Base-by-base conservation (phyloP, 2,329 filamentous ascomycete species). In the Diaporthe velutina region DNA sequence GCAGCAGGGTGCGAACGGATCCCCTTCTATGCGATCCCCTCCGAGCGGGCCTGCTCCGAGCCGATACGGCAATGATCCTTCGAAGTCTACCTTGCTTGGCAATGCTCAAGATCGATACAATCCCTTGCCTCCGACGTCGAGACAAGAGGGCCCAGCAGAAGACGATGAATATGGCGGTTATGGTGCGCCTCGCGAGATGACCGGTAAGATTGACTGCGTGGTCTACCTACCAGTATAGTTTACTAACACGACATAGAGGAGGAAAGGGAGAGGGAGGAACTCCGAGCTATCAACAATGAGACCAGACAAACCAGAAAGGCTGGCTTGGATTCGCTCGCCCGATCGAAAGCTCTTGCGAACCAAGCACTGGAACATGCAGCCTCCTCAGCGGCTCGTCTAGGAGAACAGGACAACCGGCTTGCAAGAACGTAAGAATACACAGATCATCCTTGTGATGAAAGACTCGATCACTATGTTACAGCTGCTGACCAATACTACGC, bases 221-320 rank as follows among this genome's bases (percentile, higher is more conserved):
- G 2, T 7, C 15, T 2, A n/a, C 19, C 42, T 6, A 0, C 4
- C 7, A 4, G 1, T 3, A 25, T 30, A 1, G 10, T 1, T 7
- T 10, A 5, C 74, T 76, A 15, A 76, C 70, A 22, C 2, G 5
- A 7, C 25, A 98, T 95, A 0, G 95, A 92, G 1, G 95, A 98
- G 78, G 91, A 91, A 88, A 85, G 95, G 81, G 95, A 98, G 73
- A 86, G 90, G 85, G 84, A 93, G 77, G 92, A 97, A 75, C 90
- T 96, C 17, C 88, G 92, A 75, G 90, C 91, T 0, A 91, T 93
- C 25, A 95, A 95, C 82, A 88, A 92, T 78, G 90, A 97, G 80
- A 95, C 95, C 78, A 89, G 89, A 22, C 91, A 92, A 77, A 89
- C 95, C 80, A 96, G 96, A 82, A 90, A 95, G 77, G 92, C 94